Percentiles rank a stretch among this genome's conserved stretches.
Evolutionary conservation across 1,284 basidiomycete species (phyloP).

Genomic region (Leccinum cinnamomeum): DNA sequence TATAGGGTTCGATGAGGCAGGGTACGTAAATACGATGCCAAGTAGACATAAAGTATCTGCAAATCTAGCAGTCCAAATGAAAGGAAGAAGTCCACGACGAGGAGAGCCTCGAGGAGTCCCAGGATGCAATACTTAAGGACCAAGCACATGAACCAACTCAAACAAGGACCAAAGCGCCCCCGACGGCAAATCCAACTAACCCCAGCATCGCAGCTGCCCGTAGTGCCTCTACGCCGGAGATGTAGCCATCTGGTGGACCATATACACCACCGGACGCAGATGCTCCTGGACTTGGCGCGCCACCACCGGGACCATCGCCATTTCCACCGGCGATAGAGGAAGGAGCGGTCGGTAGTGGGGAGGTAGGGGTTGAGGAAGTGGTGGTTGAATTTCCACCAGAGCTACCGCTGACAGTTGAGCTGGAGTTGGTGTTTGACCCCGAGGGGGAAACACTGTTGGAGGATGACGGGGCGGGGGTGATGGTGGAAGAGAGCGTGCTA

Average conservation of each 20-base stretch:
- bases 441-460: conserved; percentile 24
- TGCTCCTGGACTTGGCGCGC: conserved; percentile 50
- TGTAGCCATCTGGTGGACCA: conserved; percentile 65
- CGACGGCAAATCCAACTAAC: conserved; percentile 44
- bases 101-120: conserved; percentile 13
- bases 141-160: conserved; percentile 29
- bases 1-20: conserved; percentile 30
- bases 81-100: conserved; percentile 14
- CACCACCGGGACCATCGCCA: conserved; percentile 41
- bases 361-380: conserved; percentile 34
- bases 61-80: conserved; percentile 22
- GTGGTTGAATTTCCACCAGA: conserved; percentile 32
- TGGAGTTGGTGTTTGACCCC: conserved; percentile 27
- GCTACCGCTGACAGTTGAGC: conserved; percentile 19
- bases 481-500: conserved; percentile 39
- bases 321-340: conserved; percentile 54
- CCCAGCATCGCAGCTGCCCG: conserved; percentile 33
- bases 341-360: conserved; percentile 55
- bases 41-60: conserved; percentile 25
- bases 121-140: conserved; percentile 8
- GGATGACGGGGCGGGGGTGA: conserved; percentile 42
- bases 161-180: conserved; percentile 47
- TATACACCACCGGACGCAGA: conserved; percentile 40
- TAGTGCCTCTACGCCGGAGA: conserved; percentile 53
- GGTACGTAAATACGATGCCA: conserved; percentile 17